phyloP scores from a whole-genome alignment of 2,329 filamentous ascomycete genomes.

The Paraphaeosphaeria sporulosa region DNA sequence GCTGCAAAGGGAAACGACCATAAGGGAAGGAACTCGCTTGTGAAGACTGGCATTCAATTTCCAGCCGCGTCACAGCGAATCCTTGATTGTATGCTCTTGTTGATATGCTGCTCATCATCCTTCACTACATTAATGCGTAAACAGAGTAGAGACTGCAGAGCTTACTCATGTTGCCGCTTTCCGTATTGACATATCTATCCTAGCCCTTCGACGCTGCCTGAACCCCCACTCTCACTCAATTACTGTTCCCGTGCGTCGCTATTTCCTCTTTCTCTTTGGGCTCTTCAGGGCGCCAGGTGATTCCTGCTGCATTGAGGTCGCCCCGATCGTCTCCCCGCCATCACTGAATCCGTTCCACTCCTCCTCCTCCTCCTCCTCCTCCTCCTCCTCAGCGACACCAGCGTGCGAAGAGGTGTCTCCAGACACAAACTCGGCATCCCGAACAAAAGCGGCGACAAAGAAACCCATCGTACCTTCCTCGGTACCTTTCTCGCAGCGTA shows the following conservation, averaged over 20 bases:
- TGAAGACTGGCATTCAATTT: neutral
- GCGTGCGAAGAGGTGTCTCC: constrained; percentile 9
- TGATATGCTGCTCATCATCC: neutral
- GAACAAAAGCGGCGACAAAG: constrained; percentile 87
- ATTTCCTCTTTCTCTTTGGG: constrained; percentile 33
- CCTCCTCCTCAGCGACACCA: constrained; percentile 27
- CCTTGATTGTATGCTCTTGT: neutral
- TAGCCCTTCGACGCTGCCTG: neutral
- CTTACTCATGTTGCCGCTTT: neutral
- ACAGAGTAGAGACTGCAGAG: neutral
- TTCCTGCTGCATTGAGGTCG: neutral
- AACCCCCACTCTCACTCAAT: neutral
- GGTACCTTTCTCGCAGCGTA: constrained; percentile 82
- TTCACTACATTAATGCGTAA: neutral
- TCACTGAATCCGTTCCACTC: constrained; percentile 57
- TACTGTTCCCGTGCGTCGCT: constrained; percentile 13
- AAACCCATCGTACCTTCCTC: constrained; percentile 91
- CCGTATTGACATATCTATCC: neutral
- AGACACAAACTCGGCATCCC: constrained; percentile 52
- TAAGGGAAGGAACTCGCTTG: neutral
- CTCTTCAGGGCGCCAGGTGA: constrained; percentile 9
- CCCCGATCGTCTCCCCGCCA: constrained; percentile 22
- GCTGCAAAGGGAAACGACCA: neutral
- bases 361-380: constrained; percentile 43
- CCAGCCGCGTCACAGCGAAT: neutral